Base-by-base conservation (phyloP, 2,329 filamentous ascomycete genomes). In the Trichoderma sp. region DNA sequence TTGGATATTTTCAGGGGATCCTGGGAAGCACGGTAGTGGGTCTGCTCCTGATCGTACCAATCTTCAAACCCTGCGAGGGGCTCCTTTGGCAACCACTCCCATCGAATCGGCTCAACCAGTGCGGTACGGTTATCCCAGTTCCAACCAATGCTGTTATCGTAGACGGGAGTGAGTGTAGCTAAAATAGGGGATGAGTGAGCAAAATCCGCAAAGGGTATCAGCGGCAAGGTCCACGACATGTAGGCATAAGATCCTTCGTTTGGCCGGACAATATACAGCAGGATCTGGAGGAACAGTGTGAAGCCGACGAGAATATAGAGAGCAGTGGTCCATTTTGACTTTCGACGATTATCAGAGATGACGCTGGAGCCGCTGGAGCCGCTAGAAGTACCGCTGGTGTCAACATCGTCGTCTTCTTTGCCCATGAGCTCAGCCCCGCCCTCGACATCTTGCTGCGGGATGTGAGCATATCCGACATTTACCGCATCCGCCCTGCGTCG, bases 1-100 rank as follows among this genome's bases (percentile, higher is more conserved):
- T 86, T 86, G 3, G 83, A 83, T 7, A 85, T 80, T 53, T 83
- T 85, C 38, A 86, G 31, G 1, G 85, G 85, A 29, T 86, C 85
- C 12, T 79, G 75, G 1, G 79, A 78, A 6, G 85, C 80, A 21
- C 77, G 81, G 50, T 86, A 86, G 67, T 83, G 82, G 29, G 21
- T 73, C 1, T 78, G 73, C 5, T 77, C 41, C 1, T 79, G 65
- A 12, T 75, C 75, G 9, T 79, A 80, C 83, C 83, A 84, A 35
- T 84, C 83, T 27, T 82, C 79, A 77, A 78, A 78, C 21, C 77
- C 77, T 4, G 64, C 53, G 11, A 78, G 76, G 6, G 74, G 56
- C 4, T 73, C 71, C 35, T 71, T 50, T 7, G 83, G 81, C 4
- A 84, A 77, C 83, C 83, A 83, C n/a, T 78, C 27, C 12, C 81